A percentile compares a stretch with the other conserved stretches of the same genome.
These are phyloP conservation scores for Toxicodendron radicans DNA, from an alignment of 345 rosid species.

Conservation along the genomic window DNA sequence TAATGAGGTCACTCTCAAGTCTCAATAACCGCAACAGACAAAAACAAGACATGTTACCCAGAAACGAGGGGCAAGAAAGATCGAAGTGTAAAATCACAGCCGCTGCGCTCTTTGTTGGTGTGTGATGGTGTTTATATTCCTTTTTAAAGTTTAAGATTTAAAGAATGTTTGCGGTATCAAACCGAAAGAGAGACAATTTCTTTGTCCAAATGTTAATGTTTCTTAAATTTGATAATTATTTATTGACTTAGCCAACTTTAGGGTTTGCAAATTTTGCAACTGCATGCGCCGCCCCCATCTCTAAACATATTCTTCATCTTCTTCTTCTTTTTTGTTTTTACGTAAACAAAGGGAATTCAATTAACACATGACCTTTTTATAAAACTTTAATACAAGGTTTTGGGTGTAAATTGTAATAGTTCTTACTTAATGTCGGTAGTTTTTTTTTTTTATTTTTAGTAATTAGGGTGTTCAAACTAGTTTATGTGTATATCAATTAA, in stretches of 20 bases:
- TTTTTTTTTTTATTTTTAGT: no score
- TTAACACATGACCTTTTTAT: no score
- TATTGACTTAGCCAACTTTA: neutral
- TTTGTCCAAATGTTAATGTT: neutral
- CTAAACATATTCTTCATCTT: no score
- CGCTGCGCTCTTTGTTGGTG: neutral
- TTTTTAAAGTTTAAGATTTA: neutral
- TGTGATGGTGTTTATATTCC: neutral
- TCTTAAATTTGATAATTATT: neutral
- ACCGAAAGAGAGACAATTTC: neutral
- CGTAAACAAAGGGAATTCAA: no score
- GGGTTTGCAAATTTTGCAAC: no score
- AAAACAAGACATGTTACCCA: constrained; percentile 6
- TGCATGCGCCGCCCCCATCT: no score
- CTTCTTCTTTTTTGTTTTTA: no score
- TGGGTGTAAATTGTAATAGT: no score
- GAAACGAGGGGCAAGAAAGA: neutral
- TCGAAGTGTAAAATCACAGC: neutral
- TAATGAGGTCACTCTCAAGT: neutral
- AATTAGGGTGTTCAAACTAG: no score
- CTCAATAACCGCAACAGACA: neutral
- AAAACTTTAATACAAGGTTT: no score
- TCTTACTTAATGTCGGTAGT: no score
- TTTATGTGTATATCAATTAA: no score
- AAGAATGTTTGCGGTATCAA: neutral